Conservation (phyloP, 2,329 filamentous ascomycete species). For the Plectosphaerella cucumerina region DNA sequence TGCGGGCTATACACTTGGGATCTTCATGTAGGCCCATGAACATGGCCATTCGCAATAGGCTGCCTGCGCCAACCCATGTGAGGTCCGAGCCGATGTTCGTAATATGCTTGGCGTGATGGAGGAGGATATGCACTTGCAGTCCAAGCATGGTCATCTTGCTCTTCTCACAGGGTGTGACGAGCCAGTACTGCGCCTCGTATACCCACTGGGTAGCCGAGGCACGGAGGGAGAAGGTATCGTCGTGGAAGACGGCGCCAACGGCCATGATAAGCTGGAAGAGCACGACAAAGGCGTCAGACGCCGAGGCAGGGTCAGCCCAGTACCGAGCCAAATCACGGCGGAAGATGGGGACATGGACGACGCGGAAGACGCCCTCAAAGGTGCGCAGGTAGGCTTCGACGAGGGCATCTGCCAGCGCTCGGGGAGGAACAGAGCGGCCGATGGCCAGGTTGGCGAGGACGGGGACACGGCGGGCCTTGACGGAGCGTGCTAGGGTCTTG, state of each 20-base stretch:
- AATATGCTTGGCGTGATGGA: slow-evolving; percentile 44
- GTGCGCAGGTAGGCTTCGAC: slow-evolving; percentile 50
- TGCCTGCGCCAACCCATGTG: slow-evolving; percentile 47
- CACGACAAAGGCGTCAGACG: slow-evolving; percentile 42
- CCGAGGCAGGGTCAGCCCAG: slow-evolving; percentile 37
- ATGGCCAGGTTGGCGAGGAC: slow-evolving; percentile 29
- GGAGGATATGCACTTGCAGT: slow-evolving; percentile 49
- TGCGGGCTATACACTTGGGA: slow-evolving; percentile 42
- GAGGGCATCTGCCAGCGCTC: slow-evolving; percentile 42
- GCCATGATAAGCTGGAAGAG: slow-evolving; percentile 51
- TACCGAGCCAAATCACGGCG: slow-evolving; percentile 46
- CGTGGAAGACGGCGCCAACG: slow-evolving; percentile 43
- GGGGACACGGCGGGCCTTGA: slow-evolving; percentile 35
- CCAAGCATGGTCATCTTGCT: slow-evolving; percentile 40
- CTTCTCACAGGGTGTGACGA: slow-evolving; percentile 43
- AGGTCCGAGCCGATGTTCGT: slow-evolving; percentile 45
- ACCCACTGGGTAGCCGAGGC: slow-evolving; percentile 43
- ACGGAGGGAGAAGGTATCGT: slow-evolving; percentile 39
- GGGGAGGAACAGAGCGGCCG: slow-evolving; percentile 32
- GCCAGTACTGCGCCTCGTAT: slow-evolving; percentile 48
- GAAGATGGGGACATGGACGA: slow-evolving; percentile 56
- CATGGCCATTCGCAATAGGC: slow-evolving; percentile 49
- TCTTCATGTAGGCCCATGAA: slow-evolving; percentile 57
- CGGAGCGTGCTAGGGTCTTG: slow-evolving; percentile 34
- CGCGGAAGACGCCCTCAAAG: slow-evolving; percentile 51